Base-by-base conservation (phyloP, 805 yeast genomes). In the Yarrowia phangngaensis region DNA sequence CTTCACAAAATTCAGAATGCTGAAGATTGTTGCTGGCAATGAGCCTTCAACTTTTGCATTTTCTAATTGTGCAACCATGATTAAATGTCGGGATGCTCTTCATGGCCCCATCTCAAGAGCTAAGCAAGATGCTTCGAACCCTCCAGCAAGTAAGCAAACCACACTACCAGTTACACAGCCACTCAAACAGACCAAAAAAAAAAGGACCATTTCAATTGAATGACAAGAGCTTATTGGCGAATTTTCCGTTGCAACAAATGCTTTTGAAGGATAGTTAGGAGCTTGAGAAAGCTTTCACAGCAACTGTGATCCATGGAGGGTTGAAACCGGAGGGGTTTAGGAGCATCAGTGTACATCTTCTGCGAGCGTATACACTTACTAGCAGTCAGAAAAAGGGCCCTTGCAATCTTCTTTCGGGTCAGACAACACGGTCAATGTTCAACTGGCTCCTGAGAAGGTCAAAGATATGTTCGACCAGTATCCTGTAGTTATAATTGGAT, bases 361-460 rank as follows among this genome's bases (percentile, higher is more conserved):
- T 92, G 50, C 70, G 97, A 48, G 87, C 96, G 0, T 86, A 77
- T 67, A 96, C 97, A 0, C 74, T 92, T 54, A 77, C 90, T 7
- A 75, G 78, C 13, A 76, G 87, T 15, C 98, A 92, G 61, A 84
- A 84, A 55, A 72, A 82, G 41, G 98, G 98, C 0, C 92, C 95
- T 0, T 92, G 89, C 63, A 92, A 92, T 60, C 97, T 92, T 0
- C 68, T 92, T 47, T 83, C 95, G 80, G 94, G 0, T 77, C 86
- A 49, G 97, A 90, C 60, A 90, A 90, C 65, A 86, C 87, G 62
- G 95, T 90, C 51, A 89, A 88, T 64, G 95, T 92, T 40, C 82
- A 88, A 48, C 84, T 92, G 24, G 85, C 98, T 0, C 71, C 95
- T 50, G 97, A 89, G 53, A 88, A 83, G 53, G 89, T 92, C 59